phyloP scores from a whole-genome alignment of 2,329 filamentous ascomycete species.

The Mariannaea sp. region DNA sequence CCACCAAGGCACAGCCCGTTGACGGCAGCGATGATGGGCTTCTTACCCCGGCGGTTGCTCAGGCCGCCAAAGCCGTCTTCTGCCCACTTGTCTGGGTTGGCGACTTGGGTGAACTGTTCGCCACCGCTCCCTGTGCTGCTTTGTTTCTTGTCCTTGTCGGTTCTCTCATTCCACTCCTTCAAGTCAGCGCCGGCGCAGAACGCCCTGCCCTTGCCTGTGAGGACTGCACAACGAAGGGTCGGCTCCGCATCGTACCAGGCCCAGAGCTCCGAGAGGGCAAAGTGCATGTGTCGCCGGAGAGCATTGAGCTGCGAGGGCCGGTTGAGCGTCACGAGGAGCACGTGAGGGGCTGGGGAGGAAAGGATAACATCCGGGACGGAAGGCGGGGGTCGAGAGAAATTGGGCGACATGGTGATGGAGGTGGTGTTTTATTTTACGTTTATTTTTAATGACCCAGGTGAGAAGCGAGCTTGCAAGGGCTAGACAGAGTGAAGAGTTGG shows the following conservation, averaged over 20 bases:
- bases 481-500: constrained; percentile 29
- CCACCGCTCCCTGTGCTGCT: too few species aligned
- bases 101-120: neutral
- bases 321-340: constrained; percentile 65
- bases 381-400: constrained; percentile 46
- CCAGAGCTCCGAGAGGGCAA: constrained; percentile 55
- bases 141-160: constrained; percentile 40
- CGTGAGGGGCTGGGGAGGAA: constrained; percentile 57
- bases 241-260: constrained; percentile 67
- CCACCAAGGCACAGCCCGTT: constrained; percentile 75
- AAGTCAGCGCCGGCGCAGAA: constrained; percentile 72
- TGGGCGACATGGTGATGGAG: constrained; percentile 34
- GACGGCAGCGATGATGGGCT: constrained; percentile 75
- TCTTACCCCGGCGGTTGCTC: constrained; percentile 67
- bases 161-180: constrained; percentile 62
- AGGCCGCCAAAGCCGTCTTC: constrained; percentile 63
- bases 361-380: constrained; percentile 48
- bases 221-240: constrained; percentile 61
- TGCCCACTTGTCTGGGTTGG: constrained; percentile 52
- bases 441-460: too few species aligned
- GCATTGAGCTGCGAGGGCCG: constrained; percentile 63
- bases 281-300: constrained; percentile 55
- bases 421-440: too few species aligned
- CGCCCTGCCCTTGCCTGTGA: constrained; percentile 65
- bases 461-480: constrained; percentile 17